Evolutionary conservation across 1,284 basidiomycete species (phyloP).

Genomic region (Cryptococcus neoformans): DNA sequence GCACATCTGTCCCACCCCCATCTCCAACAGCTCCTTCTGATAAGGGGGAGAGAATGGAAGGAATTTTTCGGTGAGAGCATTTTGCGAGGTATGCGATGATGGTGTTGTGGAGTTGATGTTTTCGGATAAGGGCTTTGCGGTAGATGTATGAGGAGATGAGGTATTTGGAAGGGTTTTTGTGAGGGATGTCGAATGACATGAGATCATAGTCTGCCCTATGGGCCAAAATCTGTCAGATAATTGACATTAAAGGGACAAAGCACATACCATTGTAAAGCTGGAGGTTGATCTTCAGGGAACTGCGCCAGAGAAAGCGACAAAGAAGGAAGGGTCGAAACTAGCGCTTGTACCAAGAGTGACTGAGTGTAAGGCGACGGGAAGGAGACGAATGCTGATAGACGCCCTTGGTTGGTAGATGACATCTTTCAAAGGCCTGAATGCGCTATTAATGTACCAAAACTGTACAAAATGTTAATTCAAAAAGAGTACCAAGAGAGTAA

Average conservation of each 20-base stretch:
- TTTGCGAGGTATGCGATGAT: slow-evolving; percentile 74
- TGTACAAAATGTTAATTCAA: no score
- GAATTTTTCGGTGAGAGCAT: slow-evolving; percentile 48
- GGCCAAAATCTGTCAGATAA: not conserved
- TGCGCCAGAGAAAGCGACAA: slow-evolving; percentile 34
- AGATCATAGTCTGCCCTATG: slow-evolving; percentile 62
- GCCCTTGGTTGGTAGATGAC: not conserved
- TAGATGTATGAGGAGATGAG: slow-evolving; percentile 85
- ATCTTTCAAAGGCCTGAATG: not conserved
- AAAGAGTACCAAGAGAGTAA: no score
- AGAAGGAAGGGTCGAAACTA: slow-evolving; percentile 48
- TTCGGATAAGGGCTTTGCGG: slow-evolving; percentile 89
- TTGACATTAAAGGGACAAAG: not conserved
- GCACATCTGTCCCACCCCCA: slow-evolving; percentile 32
- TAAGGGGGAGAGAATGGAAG: slow-evolving; percentile 9
- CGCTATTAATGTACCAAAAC: no score
- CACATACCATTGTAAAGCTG: slow-evolving; percentile 43
- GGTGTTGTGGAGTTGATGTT: slow-evolving; percentile 83
- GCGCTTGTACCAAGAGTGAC: slow-evolving; percentile 63
- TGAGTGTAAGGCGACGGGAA: slow-evolving; percentile 79
- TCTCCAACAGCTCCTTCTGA: not conserved
- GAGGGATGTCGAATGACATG: slow-evolving; percentile 71
- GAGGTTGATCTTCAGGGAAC: slow-evolving; percentile 29
- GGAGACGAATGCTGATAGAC: slow-evolving; percentile 57
- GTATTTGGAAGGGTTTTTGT: slow-evolving; percentile 46